phyloP scores from a whole-genome alignment of 345 rosid genomes.

The Rhizophora apiculata region DNA sequence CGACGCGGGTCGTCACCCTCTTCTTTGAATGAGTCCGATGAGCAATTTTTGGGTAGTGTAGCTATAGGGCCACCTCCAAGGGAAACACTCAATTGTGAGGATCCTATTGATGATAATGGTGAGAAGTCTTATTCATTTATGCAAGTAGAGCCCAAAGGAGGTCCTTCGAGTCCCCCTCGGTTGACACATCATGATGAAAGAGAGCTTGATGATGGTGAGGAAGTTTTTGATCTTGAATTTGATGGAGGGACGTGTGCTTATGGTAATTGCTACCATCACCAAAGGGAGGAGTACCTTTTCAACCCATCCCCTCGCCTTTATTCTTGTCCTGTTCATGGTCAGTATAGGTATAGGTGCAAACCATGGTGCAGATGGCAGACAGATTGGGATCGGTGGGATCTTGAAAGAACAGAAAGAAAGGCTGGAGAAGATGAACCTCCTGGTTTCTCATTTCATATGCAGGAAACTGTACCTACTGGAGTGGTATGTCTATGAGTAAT shows the following conservation, averaged over 20 bases:
- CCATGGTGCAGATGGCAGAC: background rate
- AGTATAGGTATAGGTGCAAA: no score
- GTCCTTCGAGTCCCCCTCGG: background rate
- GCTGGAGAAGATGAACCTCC: background rate
- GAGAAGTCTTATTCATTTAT: background rate
- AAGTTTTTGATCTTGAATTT: background rate
- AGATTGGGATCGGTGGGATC: background rate
- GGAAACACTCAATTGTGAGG: background rate
- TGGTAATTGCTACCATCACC: no score
- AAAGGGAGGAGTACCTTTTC: no score
- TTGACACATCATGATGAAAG: background rate
- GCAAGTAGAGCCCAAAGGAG: background rate
- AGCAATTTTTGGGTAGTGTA: background rate
- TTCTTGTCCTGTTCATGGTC: no score
- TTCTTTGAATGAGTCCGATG: background rate
- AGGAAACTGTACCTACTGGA: conserved; percentile 16
- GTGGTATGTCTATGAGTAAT: conserved; percentile 15
- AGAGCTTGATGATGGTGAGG: background rate
- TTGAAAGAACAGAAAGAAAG: background rate
- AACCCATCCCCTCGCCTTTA: no score
- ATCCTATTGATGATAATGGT: background rate
- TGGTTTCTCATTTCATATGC: conserved; percentile 1
- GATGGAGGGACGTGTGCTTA: background rate
- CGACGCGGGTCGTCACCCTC: background rate
- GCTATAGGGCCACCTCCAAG: background rate